Conservation (phyloP, 2,329 filamentous ascomycete genomes). For the Decorospora gaudefroyi region DNA sequence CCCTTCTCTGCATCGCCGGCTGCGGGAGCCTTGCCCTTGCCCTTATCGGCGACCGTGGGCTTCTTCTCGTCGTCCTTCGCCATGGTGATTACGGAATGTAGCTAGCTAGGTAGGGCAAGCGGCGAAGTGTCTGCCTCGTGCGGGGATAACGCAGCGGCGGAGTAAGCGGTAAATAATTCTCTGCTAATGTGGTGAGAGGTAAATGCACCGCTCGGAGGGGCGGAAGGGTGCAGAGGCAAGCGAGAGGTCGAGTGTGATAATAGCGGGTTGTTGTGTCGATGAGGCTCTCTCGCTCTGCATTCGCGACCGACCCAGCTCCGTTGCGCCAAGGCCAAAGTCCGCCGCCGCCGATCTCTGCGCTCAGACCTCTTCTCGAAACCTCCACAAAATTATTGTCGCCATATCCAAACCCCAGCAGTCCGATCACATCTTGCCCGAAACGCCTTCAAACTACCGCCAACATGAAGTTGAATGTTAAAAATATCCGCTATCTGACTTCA, state of each 20-base stretch:
- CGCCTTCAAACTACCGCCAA: conserved; percentile 15
- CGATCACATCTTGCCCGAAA: conserved; percentile 3
- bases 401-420: conserved; percentile 11
- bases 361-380: conserved; percentile 29
- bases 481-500: conserved; percentile 84
- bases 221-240: conserved; percentile 17
- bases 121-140: conserved; percentile 35
- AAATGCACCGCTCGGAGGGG: conserved; percentile 12
- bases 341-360: conserved; percentile 25
- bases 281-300: conserved; percentile 36
- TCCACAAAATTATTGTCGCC: conserved; percentile 32
- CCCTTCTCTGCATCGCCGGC: conserved; percentile 62
- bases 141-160: conserved; percentile 20
- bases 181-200: conserved; percentile 4
- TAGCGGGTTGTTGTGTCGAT: conserved; percentile 35
- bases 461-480: conserved; percentile 96
- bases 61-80: conserved; percentile 89
- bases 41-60: conserved; percentile 85
- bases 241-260: conserved; percentile 21
- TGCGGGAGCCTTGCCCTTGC: conserved; percentile 88
- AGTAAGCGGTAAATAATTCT: no score
- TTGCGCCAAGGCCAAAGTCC: conserved; percentile 28
- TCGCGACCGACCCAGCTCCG: conserved; percentile 22
- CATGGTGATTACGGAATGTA: conserved; percentile 62
- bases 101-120: conserved; percentile 45